A percentile compares a stretch with the other conserved stretches of the same genome.
Conservation (phyloP, 805 yeast species). For the Candida corydali region DNA sequence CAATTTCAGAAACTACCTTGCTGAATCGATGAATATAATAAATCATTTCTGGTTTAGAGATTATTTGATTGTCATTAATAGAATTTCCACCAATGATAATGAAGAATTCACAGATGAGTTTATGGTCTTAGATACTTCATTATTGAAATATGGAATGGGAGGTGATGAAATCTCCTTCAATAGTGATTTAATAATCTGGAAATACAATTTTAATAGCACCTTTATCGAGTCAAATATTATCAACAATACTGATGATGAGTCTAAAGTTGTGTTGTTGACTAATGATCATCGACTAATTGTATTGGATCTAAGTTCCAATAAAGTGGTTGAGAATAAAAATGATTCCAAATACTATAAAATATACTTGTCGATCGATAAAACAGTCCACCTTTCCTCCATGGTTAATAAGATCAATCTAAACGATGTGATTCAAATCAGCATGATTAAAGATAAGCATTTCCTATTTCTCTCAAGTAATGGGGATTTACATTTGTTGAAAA, state of each 20-base stretch:
- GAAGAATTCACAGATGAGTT: conserved; percentile 28
- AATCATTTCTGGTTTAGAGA: conserved; percentile 34
- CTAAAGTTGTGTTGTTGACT: conserved; percentile 24
- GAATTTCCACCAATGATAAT: conserved; percentile 17
- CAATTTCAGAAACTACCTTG: conserved; percentile 28
- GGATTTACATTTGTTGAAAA: conserved; percentile 34
- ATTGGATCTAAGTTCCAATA: conserved; percentile 16
- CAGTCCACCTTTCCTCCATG: conserved; percentile 33
- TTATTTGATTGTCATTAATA: conserved; percentile 30
- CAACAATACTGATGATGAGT: neutral
- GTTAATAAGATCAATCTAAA: conserved; percentile 20
- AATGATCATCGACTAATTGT: conserved; percentile 25
- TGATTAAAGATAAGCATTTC: conserved; percentile 29
- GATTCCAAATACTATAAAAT: conserved; percentile 19
- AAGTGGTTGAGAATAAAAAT: conserved; percentile 3
- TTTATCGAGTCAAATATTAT: conserved; percentile 17
- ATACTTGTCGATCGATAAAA: conserved; percentile 23
- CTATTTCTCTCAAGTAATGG: conserved; percentile 34
- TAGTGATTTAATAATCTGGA: conserved; percentile 37
- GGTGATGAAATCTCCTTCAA: conserved; percentile 29
- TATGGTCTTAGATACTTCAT: conserved; percentile 27
- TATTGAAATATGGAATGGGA: conserved; percentile 30
- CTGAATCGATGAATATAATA: conserved; percentile 30
- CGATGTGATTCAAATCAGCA: conserved; percentile 19
- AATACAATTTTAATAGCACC: conserved; percentile 26